Conservation (phyloP, 805 yeast genomes). For the Yarrowia bubula region DNA sequence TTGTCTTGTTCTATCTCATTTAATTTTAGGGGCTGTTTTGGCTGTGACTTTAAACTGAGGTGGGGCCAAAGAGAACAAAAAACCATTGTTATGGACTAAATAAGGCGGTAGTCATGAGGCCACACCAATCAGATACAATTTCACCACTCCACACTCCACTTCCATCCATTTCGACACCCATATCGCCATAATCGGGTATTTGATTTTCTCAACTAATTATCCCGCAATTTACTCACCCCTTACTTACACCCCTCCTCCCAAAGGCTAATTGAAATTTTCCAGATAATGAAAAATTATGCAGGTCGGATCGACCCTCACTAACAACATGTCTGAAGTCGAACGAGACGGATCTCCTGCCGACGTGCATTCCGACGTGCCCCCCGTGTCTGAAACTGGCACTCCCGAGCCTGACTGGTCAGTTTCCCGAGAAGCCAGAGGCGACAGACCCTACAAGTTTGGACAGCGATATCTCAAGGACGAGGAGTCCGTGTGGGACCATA, state of each 20-base stretch:
- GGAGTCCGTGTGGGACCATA: conserved; percentile 80
- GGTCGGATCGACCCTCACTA: not conserved
- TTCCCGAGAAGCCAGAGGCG: conserved; percentile 39
- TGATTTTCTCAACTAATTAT: not conserved
- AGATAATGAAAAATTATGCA: not conserved
- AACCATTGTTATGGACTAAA: no score
- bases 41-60: no score
- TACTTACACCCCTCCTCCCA: not conserved
- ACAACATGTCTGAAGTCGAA: conserved; percentile 2
- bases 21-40: no score
- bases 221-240: no score
- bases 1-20: no score
- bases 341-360: conserved; percentile 8
- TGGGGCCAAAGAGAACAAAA: no score
- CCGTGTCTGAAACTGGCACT: not conserved
- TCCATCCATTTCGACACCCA: not conserved
- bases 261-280: conserved; percentile 7
- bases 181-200: not conserved
- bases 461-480: conserved; percentile 70
- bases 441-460: conserved; percentile 88
- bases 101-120: no score
- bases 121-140: no score
- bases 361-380: not conserved
- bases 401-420: conserved; percentile 26
- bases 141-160: no score